Evolutionary conservation across 2,329 filamentous ascomycete genomes (phyloP).

Genomic region (Akanthomyces uredinophilus): DNA sequence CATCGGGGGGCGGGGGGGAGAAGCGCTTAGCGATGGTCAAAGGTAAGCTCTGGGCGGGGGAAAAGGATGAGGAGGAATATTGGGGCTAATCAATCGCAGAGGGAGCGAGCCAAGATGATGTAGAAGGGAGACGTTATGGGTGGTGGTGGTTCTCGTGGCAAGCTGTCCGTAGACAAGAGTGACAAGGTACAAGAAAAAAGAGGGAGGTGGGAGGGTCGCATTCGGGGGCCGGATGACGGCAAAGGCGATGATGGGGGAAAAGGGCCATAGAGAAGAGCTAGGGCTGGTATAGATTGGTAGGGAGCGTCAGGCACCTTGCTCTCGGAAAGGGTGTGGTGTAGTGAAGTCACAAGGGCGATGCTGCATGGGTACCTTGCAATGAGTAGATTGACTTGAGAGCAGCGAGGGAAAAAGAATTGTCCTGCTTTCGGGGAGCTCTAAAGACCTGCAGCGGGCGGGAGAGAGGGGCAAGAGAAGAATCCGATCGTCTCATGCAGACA

Average conservation of each 20-base stretch:
- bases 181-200: not conserved
- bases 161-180: not conserved
- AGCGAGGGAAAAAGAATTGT: no score
- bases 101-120: no score
- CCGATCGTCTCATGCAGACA: not conserved
- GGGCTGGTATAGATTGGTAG: not conserved
- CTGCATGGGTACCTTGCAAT: not conserved
- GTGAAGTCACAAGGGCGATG: not conserved
- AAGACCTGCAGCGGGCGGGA: not conserved
- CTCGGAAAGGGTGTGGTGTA: not conserved
- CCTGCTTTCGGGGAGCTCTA: no score
- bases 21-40: not conserved
- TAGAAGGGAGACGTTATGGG: not conserved
- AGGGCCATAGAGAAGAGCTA: not conserved
- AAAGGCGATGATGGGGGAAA: not conserved
- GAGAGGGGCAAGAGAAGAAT: not conserved
- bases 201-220: slow-evolving; percentile 8
- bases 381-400: not conserved
- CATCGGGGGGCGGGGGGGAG: not conserved
- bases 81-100: not conserved
- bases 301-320: not conserved
- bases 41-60: not conserved
- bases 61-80: not conserved
- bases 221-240: slow-evolving; percentile 13
- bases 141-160: not conserved